A percentile compares a stretch with the other conserved stretches of the same genome.
phyloP scores from a whole-genome alignment of 2,329 filamentous ascomycete genomes.

The Colletotrichum melonis region DNA sequence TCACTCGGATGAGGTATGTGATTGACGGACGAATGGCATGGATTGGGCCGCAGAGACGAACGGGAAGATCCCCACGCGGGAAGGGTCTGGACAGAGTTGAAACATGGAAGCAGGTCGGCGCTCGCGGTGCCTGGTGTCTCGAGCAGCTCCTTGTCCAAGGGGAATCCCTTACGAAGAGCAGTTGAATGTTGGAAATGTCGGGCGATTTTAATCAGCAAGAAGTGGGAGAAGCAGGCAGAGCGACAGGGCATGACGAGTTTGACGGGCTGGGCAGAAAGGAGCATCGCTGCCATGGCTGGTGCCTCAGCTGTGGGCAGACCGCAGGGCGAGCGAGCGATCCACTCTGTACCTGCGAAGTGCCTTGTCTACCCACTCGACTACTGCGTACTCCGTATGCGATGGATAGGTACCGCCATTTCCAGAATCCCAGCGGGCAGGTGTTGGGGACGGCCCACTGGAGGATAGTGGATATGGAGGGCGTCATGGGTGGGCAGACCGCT shows the following conservation, averaged over 20 bases:
- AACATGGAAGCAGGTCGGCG: background rate
- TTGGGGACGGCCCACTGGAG: background rate
- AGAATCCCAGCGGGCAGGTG: background rate
- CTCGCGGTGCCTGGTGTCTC: conserved; percentile 4
- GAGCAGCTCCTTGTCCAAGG: background rate
- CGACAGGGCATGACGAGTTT: background rate
- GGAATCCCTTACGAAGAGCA: background rate
- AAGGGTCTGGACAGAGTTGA: background rate
- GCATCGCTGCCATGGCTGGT: background rate
- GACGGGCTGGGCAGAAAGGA: background rate
- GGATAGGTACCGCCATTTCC: background rate
- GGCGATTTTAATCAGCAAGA: background rate
- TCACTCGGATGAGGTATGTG: conserved; percentile 2
- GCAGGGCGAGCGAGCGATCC: background rate
- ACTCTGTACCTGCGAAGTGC: no score
- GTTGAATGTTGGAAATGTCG: background rate
- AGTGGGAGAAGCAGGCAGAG: background rate
- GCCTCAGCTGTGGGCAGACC: background rate
- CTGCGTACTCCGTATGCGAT: no score
- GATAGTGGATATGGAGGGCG: background rate
- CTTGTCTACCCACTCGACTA: no score
- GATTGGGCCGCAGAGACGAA: background rate
- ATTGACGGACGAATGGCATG: background rate
- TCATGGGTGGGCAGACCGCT: background rate
- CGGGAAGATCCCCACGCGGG: background rate